Conservation (phyloP, 768 basidiomycete species). For the Tricholomella constricta region DNA sequence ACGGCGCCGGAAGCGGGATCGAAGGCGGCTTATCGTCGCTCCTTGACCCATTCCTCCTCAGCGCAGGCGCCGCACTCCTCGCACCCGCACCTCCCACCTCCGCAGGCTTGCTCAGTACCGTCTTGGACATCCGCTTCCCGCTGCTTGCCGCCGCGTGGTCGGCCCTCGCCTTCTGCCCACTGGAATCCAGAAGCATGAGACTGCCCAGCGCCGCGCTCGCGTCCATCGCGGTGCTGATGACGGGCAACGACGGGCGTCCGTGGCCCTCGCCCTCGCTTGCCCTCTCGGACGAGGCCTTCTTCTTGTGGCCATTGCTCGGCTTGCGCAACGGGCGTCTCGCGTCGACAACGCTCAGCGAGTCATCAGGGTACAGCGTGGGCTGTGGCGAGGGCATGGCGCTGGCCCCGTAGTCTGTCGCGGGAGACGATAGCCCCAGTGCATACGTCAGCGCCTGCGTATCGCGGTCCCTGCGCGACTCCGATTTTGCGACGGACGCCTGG, state of each 20-base stretch:
- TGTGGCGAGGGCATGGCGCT: slow-evolving; percentile 45
- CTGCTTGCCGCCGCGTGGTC: background rate
- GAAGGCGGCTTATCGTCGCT: slow-evolving; percentile 68
- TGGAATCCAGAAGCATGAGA: slow-evolving; percentile 65
- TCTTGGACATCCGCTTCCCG: slow-evolving; percentile 12
- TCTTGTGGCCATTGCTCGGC: slow-evolving; percentile 18
- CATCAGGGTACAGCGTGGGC: slow-evolving; percentile 70
- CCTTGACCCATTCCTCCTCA: slow-evolving; percentile 16
- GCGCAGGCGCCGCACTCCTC: background rate
- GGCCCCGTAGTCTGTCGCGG: slow-evolving; percentile 30
- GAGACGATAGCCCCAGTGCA: slow-evolving; percentile 41
- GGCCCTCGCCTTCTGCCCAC: slow-evolving; percentile 12
- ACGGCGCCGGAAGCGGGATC: slow-evolving; percentile 76
- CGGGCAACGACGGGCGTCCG: slow-evolving; percentile 21
- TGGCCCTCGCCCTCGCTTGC: too few species aligned
- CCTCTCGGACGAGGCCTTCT: slow-evolving; percentile 20
- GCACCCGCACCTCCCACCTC: slow-evolving; percentile 21
- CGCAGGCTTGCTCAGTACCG: slow-evolving; percentile 34
- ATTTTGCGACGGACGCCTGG: slow-evolving; percentile 33
- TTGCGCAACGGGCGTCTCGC: slow-evolving; percentile 22
- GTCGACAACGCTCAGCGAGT: slow-evolving; percentile 64
- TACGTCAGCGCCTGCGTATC: slow-evolving; percentile 39
- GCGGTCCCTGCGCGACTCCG: slow-evolving; percentile 45
- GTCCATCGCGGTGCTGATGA: slow-evolving; percentile 34
- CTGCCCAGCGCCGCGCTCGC: slow-evolving; percentile 53